Evolutionary conservation across 306 rosid species (phyloP), one percentile per base, ranked within the genome.

Genomic region (Benincasa hispida): DNA sequence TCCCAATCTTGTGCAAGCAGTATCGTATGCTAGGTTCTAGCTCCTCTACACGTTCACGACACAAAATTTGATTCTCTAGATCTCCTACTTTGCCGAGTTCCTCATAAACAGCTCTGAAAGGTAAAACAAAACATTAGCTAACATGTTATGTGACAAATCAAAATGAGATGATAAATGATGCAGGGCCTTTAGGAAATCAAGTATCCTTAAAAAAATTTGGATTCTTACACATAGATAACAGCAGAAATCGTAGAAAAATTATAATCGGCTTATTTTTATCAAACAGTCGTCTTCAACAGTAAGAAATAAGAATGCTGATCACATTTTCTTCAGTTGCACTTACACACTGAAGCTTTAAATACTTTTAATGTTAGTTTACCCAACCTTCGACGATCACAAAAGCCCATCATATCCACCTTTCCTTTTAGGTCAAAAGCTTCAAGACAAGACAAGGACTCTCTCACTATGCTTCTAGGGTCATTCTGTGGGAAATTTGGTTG

Each of bases 41-140:
- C 83, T 94, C 99, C 90, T 92, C 97, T 79, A 94, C 97, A 42
- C 98, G 95, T 83, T 92, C 93, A 67, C 96, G 96, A 81, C 99
- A 94, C 84, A 94, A 81, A 76, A 88, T 91, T 83, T 92, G 99
- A 89, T 92, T 92, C 80, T 94, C 98, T 83, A 90, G 59, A 84
- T 94, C 99, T 74, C 96, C 99, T 87, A 90, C 93, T 85, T 94
- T 94, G 30, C 96, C 97, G 78, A 94, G 91, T 81, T 94, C 93
- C 87, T 92, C 96, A 53, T 94, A 94, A 42, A 94, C 96, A 82
- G 98, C 97, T 91, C 98, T 92, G 59, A 2, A 47, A 76, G 50
- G 67, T 21, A 27, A n/a, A 77, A 25, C n/a, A 11, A 65, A 70
- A 70, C 12, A 25, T 70, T 45, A 70, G 58, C 25, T 7, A 25